A percentile compares a stretch with the other conserved stretches of the same genome.
Evolutionary conservation across 495 filamentous ascomycete species (phyloP).

Genomic region (Rusavskia elegans): DNA sequence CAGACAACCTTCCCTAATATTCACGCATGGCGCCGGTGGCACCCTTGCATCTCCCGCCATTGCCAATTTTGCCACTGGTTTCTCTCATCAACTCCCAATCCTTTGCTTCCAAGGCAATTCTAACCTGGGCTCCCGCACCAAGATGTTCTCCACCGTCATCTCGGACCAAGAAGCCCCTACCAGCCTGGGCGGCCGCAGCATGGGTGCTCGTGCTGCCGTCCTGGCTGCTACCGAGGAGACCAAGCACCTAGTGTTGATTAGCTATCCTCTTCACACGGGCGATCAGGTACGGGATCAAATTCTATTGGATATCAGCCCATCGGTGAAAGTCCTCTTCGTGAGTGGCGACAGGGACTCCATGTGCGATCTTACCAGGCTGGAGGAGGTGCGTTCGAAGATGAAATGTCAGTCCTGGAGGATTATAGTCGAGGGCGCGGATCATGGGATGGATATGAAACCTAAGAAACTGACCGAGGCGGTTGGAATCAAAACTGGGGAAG

Average conservation of each 20-base stretch:
- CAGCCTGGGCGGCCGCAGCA: slow-evolving; percentile 21
- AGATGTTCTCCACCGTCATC: slow-evolving; percentile 16
- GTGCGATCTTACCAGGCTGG: slow-evolving; percentile 18
- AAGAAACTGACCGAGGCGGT: slow-evolving; percentile 11
- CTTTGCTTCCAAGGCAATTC: slow-evolving; percentile 22
- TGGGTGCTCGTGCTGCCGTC: slow-evolving; percentile 25
- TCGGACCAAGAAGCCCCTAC: background rate
- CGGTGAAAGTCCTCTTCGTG: slow-evolving; percentile 19
- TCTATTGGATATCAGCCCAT: slow-evolving; percentile 15
- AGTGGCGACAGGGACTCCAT: slow-evolving; percentile 18
- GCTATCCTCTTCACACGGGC: slow-evolving; percentile 20
- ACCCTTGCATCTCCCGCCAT: slow-evolving; percentile 17
- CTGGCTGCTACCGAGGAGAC: slow-evolving; percentile 14
- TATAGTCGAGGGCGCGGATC: slow-evolving; percentile 20
- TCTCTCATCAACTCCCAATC: slow-evolving; percentile 8
- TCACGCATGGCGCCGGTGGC: slow-evolving; percentile 27
- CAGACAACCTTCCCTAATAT: slow-evolving; percentile 13
- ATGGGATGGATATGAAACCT: slow-evolving; percentile 22
- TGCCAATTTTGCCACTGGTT: slow-evolving; percentile 18
- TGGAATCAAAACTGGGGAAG: slow-evolving; percentile 14
- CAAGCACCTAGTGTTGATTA: slow-evolving; percentile 18
- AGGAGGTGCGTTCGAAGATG: slow-evolving; percentile 18
- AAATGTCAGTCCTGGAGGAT: slow-evolving; percentile 15
- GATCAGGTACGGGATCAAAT: slow-evolving; percentile 18
- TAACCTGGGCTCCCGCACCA: slow-evolving; percentile 19